These are phyloP conservation scores for Aspergillus persii DNA, from an alignment of 2,329 filamentous ascomycete genomes.

Conservation along the genomic window DNA sequence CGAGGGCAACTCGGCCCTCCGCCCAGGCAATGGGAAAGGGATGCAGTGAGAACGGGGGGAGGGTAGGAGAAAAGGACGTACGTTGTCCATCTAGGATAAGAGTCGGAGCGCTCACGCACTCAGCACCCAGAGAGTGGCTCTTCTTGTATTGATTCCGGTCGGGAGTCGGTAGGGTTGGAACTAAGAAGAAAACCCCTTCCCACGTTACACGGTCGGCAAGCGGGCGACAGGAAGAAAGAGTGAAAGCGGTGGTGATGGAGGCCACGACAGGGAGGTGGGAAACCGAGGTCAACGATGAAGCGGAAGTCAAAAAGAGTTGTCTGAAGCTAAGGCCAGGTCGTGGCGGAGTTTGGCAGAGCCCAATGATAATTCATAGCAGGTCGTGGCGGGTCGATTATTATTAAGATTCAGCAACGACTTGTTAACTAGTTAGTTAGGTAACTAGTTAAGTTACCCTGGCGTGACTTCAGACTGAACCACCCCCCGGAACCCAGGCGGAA, in stretches of 20 bases:
- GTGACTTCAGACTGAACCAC: too few species aligned
- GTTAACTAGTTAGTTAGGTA: too few species aligned
- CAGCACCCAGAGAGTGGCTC: conserved; percentile 20
- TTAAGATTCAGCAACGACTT: conserved; percentile 2
- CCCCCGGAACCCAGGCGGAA: too few species aligned
- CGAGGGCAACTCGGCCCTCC: not conserved
- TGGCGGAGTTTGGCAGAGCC: conserved; percentile 23
- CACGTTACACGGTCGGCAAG: not conserved
- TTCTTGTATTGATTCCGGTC: not conserved
- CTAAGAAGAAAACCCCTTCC: not conserved
- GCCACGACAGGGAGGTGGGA: conserved; percentile 7
- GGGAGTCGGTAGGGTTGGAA: too few species aligned
- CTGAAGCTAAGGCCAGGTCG: conserved; percentile 17
- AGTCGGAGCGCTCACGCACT: conserved; percentile 34
- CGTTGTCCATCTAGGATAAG: conserved; percentile 45
- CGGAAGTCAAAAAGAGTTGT: conserved; percentile 18
- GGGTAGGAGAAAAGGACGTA: conserved; percentile 27
- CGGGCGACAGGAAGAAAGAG: not conserved
- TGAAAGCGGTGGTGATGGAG: not conserved
- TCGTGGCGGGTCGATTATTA: conserved; percentile 20
- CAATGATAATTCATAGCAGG: conserved; percentile 15
- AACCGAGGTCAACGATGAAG: conserved; percentile 19
- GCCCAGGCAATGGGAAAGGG: not conserved
- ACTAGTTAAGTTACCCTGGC: too few species aligned
- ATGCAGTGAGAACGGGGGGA: not conserved